Evolutionary conservation across 371 early-diverging fungal genomes (phyloP).

Genomic region (Choanephora cucurbitarum): DNA sequence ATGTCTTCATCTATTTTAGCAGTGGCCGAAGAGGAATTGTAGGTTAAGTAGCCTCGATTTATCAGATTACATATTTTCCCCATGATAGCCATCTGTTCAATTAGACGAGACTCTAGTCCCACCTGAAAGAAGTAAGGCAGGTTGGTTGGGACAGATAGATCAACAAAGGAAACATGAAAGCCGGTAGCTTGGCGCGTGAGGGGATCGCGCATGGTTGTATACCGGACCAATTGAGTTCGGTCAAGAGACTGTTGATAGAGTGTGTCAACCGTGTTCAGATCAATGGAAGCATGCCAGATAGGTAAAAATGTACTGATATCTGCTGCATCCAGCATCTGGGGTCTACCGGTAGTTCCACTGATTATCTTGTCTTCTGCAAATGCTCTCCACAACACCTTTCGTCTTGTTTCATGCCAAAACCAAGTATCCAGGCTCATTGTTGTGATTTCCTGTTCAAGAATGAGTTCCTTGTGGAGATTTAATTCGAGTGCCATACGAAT

Average conservation of each 20-base stretch:
- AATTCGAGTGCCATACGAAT: constrained; percentile 58
- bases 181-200: constrained; percentile 6
- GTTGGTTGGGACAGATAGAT: background rate
- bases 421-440: constrained; percentile 34
- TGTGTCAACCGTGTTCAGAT: background rate
- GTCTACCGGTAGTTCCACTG: constrained; percentile 57
- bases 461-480: constrained; percentile 52
- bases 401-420: constrained; percentile 52
- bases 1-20: constrained; percentile 18
- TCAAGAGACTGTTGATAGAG: constrained; percentile 16
- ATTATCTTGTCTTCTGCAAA: constrained; percentile 47
- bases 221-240: background rate
- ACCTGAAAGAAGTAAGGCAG: background rate
- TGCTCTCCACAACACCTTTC: constrained; percentile 55
- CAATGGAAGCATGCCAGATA: constrained; percentile 40
- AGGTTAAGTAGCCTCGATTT: constrained; percentile 45
- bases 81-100: constrained; percentile 24
- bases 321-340: constrained; percentile 52
- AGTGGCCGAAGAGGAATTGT: constrained; percentile 23
- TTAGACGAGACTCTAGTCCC: constrained; percentile 8
- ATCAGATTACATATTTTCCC: constrained; percentile 47
- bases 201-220: constrained; percentile 1
- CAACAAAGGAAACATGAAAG: constrained; percentile 4
- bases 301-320: constrained; percentile 60
- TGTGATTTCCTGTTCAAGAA: constrained; percentile 21